phyloP scores from a whole-genome alignment of 345 rosid genomes.

The Anacardium occidentale region DNA sequence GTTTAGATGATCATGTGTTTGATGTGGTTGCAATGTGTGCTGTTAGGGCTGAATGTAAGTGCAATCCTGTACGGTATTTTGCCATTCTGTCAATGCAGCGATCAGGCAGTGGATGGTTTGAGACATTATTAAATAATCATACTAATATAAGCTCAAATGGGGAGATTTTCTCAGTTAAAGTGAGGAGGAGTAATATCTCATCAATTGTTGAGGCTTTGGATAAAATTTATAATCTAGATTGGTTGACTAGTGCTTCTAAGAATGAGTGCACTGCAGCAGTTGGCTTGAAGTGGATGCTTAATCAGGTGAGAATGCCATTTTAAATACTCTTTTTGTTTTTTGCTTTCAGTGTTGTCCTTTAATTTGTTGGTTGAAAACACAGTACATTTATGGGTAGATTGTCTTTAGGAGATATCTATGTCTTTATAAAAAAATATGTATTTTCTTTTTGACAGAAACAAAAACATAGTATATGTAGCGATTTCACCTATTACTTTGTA shows the following conservation, averaged over 20 bases:
- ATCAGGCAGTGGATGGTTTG: slow-evolving; percentile 99
- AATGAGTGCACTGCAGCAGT: slow-evolving; percentile 95
- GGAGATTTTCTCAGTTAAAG: slow-evolving; percentile 91
- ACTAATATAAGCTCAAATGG: slow-evolving; percentile 97
- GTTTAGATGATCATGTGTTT: slow-evolving; percentile 7
- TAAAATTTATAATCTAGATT: slow-evolving; percentile 76
- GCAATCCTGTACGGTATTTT: slow-evolving; percentile 90
- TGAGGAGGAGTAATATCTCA: slow-evolving; percentile 74
- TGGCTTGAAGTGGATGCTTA: slow-evolving; percentile 99
- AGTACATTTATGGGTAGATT: not conserved
- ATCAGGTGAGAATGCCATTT: slow-evolving; percentile 61
- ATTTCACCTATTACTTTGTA: not conserved
- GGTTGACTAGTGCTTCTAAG: slow-evolving; percentile 97
- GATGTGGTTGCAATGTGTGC: slow-evolving; percentile 19
- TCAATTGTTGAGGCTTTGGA: slow-evolving; percentile 79
- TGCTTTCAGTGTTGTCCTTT: not conserved
- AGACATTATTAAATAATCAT: slow-evolving; percentile 89
- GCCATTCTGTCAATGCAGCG: slow-evolving; percentile 99
- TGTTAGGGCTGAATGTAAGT: slow-evolving; percentile 80
- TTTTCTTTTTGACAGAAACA: not conserved
- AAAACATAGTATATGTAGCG: not conserved
- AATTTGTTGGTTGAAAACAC: not conserved
- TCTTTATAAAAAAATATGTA: slow-evolving; percentile 1
- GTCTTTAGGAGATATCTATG: not conserved
- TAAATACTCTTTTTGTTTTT: not conserved